Base-by-base conservation (phyloP, 345 rosid genomes). In the Corymbia maculata region DNA sequence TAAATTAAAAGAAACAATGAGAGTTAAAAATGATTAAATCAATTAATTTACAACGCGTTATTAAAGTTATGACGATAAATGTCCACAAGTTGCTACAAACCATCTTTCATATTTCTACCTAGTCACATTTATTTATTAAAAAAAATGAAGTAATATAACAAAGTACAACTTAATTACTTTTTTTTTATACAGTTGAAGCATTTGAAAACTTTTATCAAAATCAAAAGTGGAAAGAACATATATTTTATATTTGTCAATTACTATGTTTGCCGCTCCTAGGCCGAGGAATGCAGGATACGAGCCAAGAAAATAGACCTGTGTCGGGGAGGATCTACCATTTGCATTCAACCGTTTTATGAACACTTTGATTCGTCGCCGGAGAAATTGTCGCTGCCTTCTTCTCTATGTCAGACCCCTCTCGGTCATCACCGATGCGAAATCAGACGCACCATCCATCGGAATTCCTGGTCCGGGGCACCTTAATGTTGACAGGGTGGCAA, bases 401-500 rank as follows among this genome's bases (percentile, higher is more conserved):
- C 42, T 47, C 22, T 28, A 4, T 45, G 28, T 10, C 75, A 26
- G 79, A 3, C 3, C 1, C 44, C 50, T 86, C 7, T 52, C n/a
- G 47, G 87, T 44, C 42, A 26, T 53, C 61, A n/a, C 87, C 87
- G 19, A 32, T 16, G 50, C 68, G 32, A 24, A 26, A 49, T 53
- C 70, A 51, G 88, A 51, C 13, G 51, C 5, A 26, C 85, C 86
- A 17, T 51, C n/a, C 28, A 26, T 44, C 85, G 10, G 30, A 42
- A 66, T 68, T 50, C 30, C 55, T 36, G 52, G 49, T n/a, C 59
- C 19, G n/a, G 85, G 16, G 75, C 55, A 47, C 49, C 19, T 57
- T 57, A 52, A 79, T 68, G 88, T 61, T 52, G 47, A 88, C 88
- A 66, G 88, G 79, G 53, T 91, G 52, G 88, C 92, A 49, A 88